These are phyloP conservation scores for Dissophora ornata DNA, from an alignment of 192 early-diverging fungal genomes.

Conservation along the genomic window DNA sequence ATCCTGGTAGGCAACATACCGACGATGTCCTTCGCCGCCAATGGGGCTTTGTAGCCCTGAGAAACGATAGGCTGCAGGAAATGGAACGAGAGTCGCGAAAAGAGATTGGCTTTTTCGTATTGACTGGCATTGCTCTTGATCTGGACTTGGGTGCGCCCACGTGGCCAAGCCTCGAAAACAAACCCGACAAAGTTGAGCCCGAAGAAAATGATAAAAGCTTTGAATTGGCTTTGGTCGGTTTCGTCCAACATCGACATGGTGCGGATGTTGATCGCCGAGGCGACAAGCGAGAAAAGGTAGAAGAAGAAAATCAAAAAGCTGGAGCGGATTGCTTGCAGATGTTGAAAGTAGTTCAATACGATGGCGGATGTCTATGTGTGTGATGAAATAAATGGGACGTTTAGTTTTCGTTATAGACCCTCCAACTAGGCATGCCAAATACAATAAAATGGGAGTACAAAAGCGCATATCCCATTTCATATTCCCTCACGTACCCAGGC, in stretches of 20 bases:
- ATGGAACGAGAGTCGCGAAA: conserved; percentile 32
- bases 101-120: conserved; percentile 50
- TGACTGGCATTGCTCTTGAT: conserved; percentile 14
- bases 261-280: conserved; percentile 44
- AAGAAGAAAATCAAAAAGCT: conserved; percentile 26
- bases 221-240: conserved; percentile 13
- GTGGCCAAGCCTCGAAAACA: conserved; percentile 44
- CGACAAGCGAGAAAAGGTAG: conserved; percentile 30
- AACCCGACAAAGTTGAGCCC: conserved; percentile 24
- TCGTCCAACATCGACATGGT: conserved; percentile 29
- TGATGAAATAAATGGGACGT: too few relatives aligned
- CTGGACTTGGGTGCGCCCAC: conserved; percentile 25
- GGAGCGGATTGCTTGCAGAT: conserved; percentile 31
- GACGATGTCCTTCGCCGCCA: conserved; percentile 32
- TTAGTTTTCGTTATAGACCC: not conserved
- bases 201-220: conserved; percentile 38
- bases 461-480: too few relatives aligned
- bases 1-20: conserved; percentile 32
- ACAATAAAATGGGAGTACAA: too few relatives aligned
- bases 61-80: conserved; percentile 48
- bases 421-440: too few relatives aligned
- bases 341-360: conserved; percentile 32
- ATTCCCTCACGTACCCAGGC: conserved; percentile 31
- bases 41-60: conserved; percentile 36
- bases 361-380: conserved; percentile 8